Base-by-base conservation (phyloP, 352 stramenopile species). In the Pythium phragmiticola region DNA sequence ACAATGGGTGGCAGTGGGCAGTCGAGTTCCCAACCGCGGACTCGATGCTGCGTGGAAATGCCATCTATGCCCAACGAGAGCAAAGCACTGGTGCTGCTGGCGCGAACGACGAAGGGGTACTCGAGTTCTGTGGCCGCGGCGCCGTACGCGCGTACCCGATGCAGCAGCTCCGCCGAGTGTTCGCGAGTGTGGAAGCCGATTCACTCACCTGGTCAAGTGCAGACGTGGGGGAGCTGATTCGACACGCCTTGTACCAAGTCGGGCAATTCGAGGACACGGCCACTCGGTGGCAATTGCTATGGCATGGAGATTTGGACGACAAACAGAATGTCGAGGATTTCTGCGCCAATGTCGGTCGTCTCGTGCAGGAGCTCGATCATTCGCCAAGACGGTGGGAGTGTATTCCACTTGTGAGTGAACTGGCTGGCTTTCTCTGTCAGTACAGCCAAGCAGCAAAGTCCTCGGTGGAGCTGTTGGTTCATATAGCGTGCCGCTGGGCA, bases 171-270 rank as follows among this genome's bases (percentile, higher is more conserved):
- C 71, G 74, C 1, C 82, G 80, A 16, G 8, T 90, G 16, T 69
- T 76, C 11, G 76, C 65, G 2, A 70, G 73, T n/a, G 23, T 90
- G 8, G 51, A 77, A 17, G 65, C 75, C 8, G 74, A 88, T 39
- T 19, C 56, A 1, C 39, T 90, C 11, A 69, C 67, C 6, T 88
- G 79, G 79, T 73, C 61, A 0, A 63, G 84, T 30, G 4, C 47
- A 3, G 68, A 60, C 17, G 72, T 87, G 1, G 23, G 42, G 33
- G 66, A 42, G 13, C 58, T 87, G n/a, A 66, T 86, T 0, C 60
- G 51, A 3, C 76, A 90, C 50, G 70, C 72, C 2, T 41, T 90
- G 9, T 86, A 78, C 30, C 77, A 88, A 55, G 55, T 86, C 0
- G 78, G 81, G 4, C 51, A 11, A 7, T 49, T 39, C 11, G 7